Conservation (phyloP, 495 filamentous ascomycete species). For the Extremus antarcticus region DNA sequence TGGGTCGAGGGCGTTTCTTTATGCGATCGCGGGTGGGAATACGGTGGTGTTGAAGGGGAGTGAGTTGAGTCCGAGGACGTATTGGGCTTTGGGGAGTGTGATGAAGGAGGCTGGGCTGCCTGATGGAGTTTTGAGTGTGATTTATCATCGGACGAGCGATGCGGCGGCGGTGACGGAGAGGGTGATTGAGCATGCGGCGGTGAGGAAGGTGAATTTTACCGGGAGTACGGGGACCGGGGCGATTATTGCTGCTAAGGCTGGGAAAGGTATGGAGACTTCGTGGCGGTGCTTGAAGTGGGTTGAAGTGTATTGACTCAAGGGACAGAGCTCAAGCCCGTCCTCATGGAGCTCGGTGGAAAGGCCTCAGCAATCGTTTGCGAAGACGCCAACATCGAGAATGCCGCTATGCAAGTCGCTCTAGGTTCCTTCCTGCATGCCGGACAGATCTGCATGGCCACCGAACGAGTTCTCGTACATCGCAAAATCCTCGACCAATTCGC, state of each 20-base stretch:
- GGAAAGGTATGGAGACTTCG: slow-evolving; percentile 32
- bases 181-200: slow-evolving; percentile 43
- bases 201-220: slow-evolving; percentile 55
- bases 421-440: slow-evolving; percentile 42
- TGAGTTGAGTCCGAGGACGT: slow-evolving; percentile 64
- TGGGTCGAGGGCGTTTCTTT: slow-evolving; percentile 42
- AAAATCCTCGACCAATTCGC: slow-evolving; percentile 56
- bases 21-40: slow-evolving; percentile 73
- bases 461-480: slow-evolving; percentile 74
- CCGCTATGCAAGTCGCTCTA: slow-evolving; percentile 24
- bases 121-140: slow-evolving; percentile 44
- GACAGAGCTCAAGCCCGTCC: slow-evolving; percentile 50
- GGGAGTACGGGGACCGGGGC: slow-evolving; percentile 46
- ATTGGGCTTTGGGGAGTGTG: slow-evolving; percentile 59
- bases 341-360: slow-evolving; percentile 57
- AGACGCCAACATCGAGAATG: slow-evolving; percentile 43
- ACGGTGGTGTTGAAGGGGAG: slow-evolving; percentile 67
- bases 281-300: too few species aligned
- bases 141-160: slow-evolving; percentile 43
- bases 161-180: slow-evolving; percentile 45
- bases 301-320: too few species aligned
- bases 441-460: slow-evolving; percentile 88
- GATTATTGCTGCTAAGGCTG: slow-evolving; percentile 47
- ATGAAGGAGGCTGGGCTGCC: slow-evolving; percentile 66
- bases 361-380: slow-evolving; percentile 48